Base-by-base conservation (phyloP, 2,329 filamentous ascomycete genomes). In the Zymoseptoria pseudotritici region DNA sequence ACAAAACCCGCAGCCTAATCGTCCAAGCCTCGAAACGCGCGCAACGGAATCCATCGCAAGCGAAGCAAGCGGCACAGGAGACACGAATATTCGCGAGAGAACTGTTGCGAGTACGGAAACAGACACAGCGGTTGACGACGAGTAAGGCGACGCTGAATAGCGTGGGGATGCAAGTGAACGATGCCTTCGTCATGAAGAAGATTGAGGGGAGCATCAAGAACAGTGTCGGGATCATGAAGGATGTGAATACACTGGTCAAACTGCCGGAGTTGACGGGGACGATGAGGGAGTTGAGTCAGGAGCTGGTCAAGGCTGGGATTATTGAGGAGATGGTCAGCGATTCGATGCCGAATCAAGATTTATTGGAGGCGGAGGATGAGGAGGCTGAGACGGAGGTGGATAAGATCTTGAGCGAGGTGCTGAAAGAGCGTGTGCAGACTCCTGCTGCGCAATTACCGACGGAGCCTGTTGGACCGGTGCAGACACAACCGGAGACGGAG, bases 271-370 rank as follows among this genome's bases (percentile, higher is more conserved):
- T 97, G 63, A 90, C 88, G 20, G 86, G 84, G 13, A 97, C 92
- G 8, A 97, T 97, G 93, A 82, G 86, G 64, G 90, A 96, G 74
- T 79, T 97, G 55, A 88, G 87, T 69, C 82, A 87, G 60, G 94
- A 97, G 80, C 77, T 97, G 66, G 89, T 96, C 75, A 95, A 91
- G 78, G 93, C 94, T 2, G 94, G 93, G 17, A 93, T 99, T 66
- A 96, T 97, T 62, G 93, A 97, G 80, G 94, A 99, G 79, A 97
- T 97, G 89, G 86, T 96, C 4, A 89, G 87, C 54, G 93, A 97
- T 73, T 86, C 82, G 51, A 78, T 97, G 65, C 90, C 91, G n/a
- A 80, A 83, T 62, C 83, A 87, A 65, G 87, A 91, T 59, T 76
- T 87, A 56, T 79, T 90, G 55, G 86, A 88, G 67, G 80, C 84